phyloP scores from a whole-genome alignment of 139 green algal species.

The Pycnococcus provasolii region DNA sequence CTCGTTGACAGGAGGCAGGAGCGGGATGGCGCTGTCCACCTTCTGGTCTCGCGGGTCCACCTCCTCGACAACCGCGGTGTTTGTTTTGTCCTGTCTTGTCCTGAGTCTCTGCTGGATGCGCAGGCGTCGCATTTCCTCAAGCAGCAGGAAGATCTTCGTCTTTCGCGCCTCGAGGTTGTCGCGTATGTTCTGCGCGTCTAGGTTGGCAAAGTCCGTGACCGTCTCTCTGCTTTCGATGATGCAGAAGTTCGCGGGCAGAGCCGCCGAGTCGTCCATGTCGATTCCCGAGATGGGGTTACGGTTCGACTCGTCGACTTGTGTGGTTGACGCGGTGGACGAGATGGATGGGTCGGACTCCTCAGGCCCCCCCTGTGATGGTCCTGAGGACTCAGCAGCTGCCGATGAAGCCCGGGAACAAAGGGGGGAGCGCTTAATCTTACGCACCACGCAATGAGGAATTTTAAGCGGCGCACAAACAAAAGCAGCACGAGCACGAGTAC shows the following conservation, averaged over 20 bases:
- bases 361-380: no score
- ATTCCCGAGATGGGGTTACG: no score
- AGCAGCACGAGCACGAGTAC: no score
- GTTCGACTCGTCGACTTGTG: no score
- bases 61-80: neutral
- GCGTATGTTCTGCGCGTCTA: constrained; percentile 68
- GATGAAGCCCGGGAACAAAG: no score
- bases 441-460: no score
- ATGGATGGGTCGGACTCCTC: no score
- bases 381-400: no score
- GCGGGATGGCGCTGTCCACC: constrained; percentile 45
- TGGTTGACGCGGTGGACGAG: no score
- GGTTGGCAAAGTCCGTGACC: constrained; percentile 67
- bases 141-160: constrained; percentile 88
- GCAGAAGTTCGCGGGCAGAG: constrained; percentile 67
- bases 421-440: no score
- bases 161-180: constrained; percentile 59
- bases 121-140: constrained; percentile 90
- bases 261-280: constrained; percentile 8
- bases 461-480: no score
- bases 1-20: constrained; percentile 74
- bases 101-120: constrained; percentile 87
- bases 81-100: constrained; percentile 30
- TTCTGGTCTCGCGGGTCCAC: constrained; percentile 27
- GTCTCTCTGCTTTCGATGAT: constrained; percentile 88